Conservation (phyloP, 2,329 filamentous ascomycete genomes). For the Alternaria atra region DNA sequence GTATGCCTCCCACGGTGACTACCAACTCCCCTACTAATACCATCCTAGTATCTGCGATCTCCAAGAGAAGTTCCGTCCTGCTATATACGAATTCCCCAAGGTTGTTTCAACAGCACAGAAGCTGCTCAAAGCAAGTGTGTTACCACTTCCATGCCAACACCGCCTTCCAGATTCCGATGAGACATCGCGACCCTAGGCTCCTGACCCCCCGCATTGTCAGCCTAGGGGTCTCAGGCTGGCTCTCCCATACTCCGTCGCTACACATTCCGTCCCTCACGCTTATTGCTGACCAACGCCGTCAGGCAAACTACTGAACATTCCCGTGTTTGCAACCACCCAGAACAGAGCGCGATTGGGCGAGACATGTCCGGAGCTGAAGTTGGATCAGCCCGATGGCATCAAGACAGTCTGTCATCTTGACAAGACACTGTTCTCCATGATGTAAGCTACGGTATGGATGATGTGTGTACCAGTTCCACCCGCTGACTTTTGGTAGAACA, state of each 20-base stretch:
- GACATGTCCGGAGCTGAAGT: slow-evolving; percentile 76
- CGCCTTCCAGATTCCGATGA: background rate
- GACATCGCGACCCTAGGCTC: background rate
- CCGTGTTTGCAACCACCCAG: slow-evolving; percentile 87
- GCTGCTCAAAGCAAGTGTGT: slow-evolving; percentile 59
- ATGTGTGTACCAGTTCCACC: background rate
- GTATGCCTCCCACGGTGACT: slow-evolving; percentile 33
- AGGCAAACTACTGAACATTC: slow-evolving; percentile 72
- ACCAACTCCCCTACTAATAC: slow-evolving; percentile 29
- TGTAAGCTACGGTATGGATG: slow-evolving; percentile 40
- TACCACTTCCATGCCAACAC: background rate
- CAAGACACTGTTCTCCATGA: slow-evolving; percentile 93
- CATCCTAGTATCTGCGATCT: slow-evolving; percentile 83
- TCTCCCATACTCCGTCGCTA: slow-evolving; percentile 7
- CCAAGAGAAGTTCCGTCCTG: slow-evolving; percentile 88
- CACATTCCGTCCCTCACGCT: background rate
- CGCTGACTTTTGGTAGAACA: slow-evolving; percentile 50
- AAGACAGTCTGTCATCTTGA: slow-evolving; percentile 70
- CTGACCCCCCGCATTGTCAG: background rate
- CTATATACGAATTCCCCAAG: slow-evolving; percentile 85
- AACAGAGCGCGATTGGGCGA: slow-evolving; percentile 79
- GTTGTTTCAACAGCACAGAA: slow-evolving; percentile 66
- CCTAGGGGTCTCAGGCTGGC: background rate
- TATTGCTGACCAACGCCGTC: slow-evolving; percentile 16
- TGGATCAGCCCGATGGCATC: slow-evolving; percentile 60